Evolutionary conservation across 257 asterid genomes (phyloP).

Genomic region (Datura wrightii): DNA sequence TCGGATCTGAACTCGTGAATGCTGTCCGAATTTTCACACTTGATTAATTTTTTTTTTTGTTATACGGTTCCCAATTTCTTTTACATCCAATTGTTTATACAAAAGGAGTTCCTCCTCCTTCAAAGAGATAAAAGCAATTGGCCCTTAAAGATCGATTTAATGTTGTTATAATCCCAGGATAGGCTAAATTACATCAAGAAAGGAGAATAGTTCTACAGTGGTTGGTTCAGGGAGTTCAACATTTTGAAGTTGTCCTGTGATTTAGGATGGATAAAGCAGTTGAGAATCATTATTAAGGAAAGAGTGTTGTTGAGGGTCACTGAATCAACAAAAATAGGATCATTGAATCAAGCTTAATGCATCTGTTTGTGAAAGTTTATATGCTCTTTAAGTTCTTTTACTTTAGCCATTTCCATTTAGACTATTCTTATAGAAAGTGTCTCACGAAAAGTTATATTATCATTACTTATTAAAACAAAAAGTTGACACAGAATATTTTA

Average conservation of each 20-base stretch:
- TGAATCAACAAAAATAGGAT: not conserved
- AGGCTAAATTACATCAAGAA: not conserved
- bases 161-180: not conserved
- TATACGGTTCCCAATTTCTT: not conserved
- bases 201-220: not conserved
- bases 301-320: not conserved
- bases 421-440: not conserved
- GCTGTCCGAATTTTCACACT: not conserved
- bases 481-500: not conserved
- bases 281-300: not conserved
- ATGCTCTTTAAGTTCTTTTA: conserved; percentile 22
- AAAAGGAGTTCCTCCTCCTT: not conserved
- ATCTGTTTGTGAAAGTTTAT: not conserved
- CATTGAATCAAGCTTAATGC: not conserved
- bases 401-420: not conserved
- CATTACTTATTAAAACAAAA: not conserved
- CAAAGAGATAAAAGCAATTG: not conserved
- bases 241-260: not conserved
- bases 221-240: not conserved
- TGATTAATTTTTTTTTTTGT: too few species aligned
- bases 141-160: not conserved
- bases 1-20: conserved; percentile 23
- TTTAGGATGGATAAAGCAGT: not conserved
- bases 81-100: not conserved
- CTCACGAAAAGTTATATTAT: conserved; percentile 13